Conservation (phyloP, 75 land plant species). For the Picea glauca region DNA sequence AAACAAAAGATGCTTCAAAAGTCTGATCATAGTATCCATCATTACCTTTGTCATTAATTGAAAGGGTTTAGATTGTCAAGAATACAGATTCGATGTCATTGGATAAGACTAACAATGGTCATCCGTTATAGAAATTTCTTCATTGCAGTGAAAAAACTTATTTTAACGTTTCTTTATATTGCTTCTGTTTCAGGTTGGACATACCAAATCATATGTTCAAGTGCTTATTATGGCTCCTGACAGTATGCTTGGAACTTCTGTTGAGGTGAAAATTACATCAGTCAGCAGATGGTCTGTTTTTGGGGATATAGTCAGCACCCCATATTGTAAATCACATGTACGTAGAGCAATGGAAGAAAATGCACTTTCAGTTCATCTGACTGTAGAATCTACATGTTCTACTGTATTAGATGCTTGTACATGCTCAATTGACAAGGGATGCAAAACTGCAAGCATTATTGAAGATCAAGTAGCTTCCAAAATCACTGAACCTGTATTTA, state of each 20-base stretch:
- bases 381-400: slow-evolving; percentile 26
- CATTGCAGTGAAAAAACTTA: background rate
- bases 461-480: background rate
- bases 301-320: slow-evolving; percentile 62
- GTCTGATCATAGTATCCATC: too few species aligned
- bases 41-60: too few species aligned
- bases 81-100: background rate
- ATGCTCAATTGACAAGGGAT: slow-evolving; percentile 18
- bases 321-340: slow-evolving; percentile 6
- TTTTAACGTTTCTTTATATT: background rate
- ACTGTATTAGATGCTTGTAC: slow-evolving; percentile 20
- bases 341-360: slow-evolving; percentile 1
- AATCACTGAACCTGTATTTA: background rate
- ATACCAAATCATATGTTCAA: slow-evolving; percentile 92
- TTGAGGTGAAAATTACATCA: slow-evolving; percentile 72
- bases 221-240: slow-evolving; percentile 68
- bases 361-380: background rate
- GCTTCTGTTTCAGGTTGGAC: slow-evolving; percentile 68
- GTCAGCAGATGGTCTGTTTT: slow-evolving; percentile 96
- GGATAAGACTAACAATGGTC: background rate
- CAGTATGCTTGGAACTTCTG: slow-evolving; percentile 61
- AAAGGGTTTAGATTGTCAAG: too few species aligned
- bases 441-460: background rate
- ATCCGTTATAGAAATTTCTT: background rate
- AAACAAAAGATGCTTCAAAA: too few species aligned